Evolutionary conservation across 2,329 filamentous ascomycete species (phyloP).

Genomic region (Apiospora sp.): DNA sequence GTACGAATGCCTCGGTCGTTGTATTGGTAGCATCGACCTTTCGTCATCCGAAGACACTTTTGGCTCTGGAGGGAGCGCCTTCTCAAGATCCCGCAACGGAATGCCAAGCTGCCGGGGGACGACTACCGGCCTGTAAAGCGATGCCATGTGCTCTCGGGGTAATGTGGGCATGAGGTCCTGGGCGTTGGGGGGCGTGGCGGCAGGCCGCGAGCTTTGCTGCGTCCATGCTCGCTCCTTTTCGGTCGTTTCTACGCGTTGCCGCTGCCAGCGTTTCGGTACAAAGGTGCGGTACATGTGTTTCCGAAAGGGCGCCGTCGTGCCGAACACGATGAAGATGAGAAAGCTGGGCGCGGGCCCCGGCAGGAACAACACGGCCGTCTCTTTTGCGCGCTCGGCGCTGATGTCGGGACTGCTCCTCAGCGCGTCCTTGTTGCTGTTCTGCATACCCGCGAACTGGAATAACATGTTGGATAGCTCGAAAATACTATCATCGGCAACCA

Average conservation of each 20-base stretch:
- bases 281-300: constrained; percentile 37
- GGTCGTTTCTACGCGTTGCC: not conserved
- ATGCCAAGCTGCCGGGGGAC: not conserved
- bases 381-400: constrained; percentile 40
- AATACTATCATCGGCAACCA: constrained; percentile 41
- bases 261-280: constrained; percentile 32
- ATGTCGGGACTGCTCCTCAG: constrained; percentile 43
- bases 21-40: not conserved
- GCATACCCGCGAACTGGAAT: constrained; percentile 38
- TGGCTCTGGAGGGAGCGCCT: not conserved
- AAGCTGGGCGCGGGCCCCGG: constrained; percentile 48
- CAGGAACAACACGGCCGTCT: constrained; percentile 46
- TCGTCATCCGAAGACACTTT: constrained; percentile 19
- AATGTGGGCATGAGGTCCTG: not conserved
- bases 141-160: not conserved
- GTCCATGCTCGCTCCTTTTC: not conserved
- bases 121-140: not conserved
- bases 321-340: constrained; percentile 50
- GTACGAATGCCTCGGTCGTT: constrained; percentile 4
- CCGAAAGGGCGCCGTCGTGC: constrained; percentile 48
- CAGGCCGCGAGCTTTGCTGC: constrained; percentile 18
- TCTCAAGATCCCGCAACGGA: constrained; percentile 7
- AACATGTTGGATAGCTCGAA: constrained; percentile 45
- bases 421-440: constrained; percentile 41
- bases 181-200: constrained; percentile 20